Base-by-base conservation (phyloP, 164 flowering plant genomes). In the Stephania japonica region DNA sequence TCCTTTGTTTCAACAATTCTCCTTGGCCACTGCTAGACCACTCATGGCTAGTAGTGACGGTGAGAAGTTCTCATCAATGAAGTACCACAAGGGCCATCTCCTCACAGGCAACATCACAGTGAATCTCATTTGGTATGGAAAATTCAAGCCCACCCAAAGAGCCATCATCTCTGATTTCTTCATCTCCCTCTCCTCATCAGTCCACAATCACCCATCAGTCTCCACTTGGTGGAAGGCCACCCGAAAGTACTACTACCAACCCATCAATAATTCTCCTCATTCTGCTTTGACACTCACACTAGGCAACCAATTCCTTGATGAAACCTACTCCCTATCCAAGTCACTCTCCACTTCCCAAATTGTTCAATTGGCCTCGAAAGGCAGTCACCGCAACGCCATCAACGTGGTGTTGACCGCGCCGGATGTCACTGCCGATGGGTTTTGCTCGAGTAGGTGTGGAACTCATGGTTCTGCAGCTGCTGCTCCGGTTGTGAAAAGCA, bases 221-320 rank as follows among this genome's bases (percentile, higher is more conserved):
- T 67, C 89, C 0, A 80, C 89, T 3, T 89, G 94, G 96, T 88
- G 91, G 92, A 79, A 73, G 43, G 86, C 85, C 38, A 87, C 89
- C 10, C 83, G 81, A 43, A 83, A 81, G 42, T 89, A 89, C 91
- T 76, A 80, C 62, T 56, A 19, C 7, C 16, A 56, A 16, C 62
- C 62, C 62, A 16, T 16, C 61, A 53, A 53, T 13, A 53, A 10
- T n/a, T n/a, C 62, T 16, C 62, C 62, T 10, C 1, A 47, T 47
- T 47, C 53, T 11, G 13, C 12, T 11, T 2, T 2, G 16, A 12
- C 53, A 9, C 9, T 12, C 85, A 2, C 64, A 41, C 7, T 72
- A 1, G 56, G 73, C 70, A 19, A 80, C 89, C 61, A 47, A 78
- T 43, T 66, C 90, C 1, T 89, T 93, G 95, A 0, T 24, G 70